phyloP scores from a whole-genome alignment of 495 filamentous ascomycete genomes.

The Aspergillus homomorphus region DNA sequence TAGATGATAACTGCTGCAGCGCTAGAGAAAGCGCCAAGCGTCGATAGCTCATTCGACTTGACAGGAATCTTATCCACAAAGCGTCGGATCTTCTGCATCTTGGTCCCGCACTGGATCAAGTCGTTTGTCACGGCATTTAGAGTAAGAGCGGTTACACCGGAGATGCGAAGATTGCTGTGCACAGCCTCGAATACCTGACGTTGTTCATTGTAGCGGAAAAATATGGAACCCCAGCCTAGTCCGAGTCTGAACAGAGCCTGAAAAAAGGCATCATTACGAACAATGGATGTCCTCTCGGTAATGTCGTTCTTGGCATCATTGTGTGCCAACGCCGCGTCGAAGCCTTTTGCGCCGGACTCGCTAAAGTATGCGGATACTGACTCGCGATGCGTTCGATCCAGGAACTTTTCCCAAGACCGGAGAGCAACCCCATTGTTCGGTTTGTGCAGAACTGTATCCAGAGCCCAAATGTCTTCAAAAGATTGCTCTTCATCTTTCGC shows the following conservation, averaged over 20 bases:
- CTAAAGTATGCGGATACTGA: slow-evolving; percentile 63
- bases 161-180: slow-evolving; percentile 55
- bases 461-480: slow-evolving; percentile 56
- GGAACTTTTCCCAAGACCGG: slow-evolving; percentile 73
- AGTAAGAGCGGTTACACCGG: slow-evolving; percentile 61
- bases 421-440: slow-evolving; percentile 34
- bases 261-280: slow-evolving; percentile 50
- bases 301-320: slow-evolving; percentile 12
- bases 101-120: slow-evolving; percentile 64
- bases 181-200: slow-evolving; percentile 56
- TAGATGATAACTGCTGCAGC: slow-evolving; percentile 34
- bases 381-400: slow-evolving; percentile 40
- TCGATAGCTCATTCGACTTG: slow-evolving; percentile 29
- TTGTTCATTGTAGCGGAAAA: slow-evolving; percentile 66
- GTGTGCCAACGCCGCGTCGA: slow-evolving; percentile 62
- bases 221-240: slow-evolving; percentile 74
- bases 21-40: slow-evolving; percentile 37
- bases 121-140: slow-evolving; percentile 55
- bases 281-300: slow-evolving; percentile 19
- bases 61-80: slow-evolving; percentile 49
- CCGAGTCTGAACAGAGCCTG: slow-evolving; percentile 67
- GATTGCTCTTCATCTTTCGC: slow-evolving; percentile 38
- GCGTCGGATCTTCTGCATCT: slow-evolving; percentile 58
- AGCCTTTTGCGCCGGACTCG: slow-evolving; percentile 69
- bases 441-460: slow-evolving; percentile 19